Conservation (phyloP, 352 stramenopile species). For the Phytophthora colocasiae region DNA sequence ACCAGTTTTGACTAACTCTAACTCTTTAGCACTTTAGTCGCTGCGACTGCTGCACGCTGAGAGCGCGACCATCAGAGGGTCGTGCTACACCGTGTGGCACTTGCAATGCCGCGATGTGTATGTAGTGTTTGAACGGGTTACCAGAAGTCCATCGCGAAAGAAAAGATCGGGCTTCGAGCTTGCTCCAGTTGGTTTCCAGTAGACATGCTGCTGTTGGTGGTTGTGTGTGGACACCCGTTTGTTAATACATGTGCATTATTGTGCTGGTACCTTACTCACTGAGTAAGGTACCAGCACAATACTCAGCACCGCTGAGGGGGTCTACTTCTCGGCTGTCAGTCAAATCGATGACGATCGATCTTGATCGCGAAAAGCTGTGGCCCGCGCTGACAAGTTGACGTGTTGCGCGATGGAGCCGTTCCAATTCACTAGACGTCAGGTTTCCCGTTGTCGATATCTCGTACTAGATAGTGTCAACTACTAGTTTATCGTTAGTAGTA, state of each 20-base stretch:
- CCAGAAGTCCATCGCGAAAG: background rate
- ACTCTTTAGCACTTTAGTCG: background rate
- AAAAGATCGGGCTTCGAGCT: background rate
- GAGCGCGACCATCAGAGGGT: background rate
- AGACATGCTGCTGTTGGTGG: background rate
- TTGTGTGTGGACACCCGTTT: background rate
- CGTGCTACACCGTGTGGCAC: background rate
- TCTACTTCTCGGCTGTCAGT: background rate
- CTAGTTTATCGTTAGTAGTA: too few relatives aligned
- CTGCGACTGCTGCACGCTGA: background rate
- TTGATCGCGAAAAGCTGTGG: background rate
- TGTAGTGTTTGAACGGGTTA: too few relatives aligned
- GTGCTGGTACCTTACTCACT: too few relatives aligned
- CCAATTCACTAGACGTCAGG: slow-evolving; percentile 1
- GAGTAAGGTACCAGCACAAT: too few relatives aligned
- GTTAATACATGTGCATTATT: background rate
- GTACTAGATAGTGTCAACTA: too few relatives aligned
- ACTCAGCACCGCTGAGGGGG: background rate
- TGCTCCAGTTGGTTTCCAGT: background rate
- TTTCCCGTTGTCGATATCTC: too few relatives aligned
- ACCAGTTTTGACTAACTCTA: background rate
- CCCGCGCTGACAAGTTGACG: background rate
- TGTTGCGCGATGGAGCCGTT: background rate
- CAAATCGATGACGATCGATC: background rate
- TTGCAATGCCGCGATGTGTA: too few relatives aligned